Base-by-base conservation (phyloP, 495 filamentous ascomycete species). In the Aspergillus diversus region DNA sequence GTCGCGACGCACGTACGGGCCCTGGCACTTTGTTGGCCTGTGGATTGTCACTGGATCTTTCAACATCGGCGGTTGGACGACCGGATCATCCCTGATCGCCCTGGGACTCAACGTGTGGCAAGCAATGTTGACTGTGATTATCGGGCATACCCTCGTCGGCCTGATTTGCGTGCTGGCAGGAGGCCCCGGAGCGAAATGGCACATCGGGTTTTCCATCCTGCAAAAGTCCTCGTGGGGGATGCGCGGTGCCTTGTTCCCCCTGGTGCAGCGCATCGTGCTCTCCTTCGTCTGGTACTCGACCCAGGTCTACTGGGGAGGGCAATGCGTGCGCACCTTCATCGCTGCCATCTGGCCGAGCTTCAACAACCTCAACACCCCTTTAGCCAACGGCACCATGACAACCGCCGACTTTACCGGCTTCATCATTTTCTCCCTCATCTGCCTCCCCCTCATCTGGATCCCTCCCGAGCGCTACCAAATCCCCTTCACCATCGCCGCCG, bases 41-140 rank as follows among this genome's bases (percentile, higher is more conserved):
- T 60, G 57, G 57, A 52, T 60, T n/a, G 33, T 60, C 16, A 60
- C 57, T 0, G 57, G 57, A 2, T 60, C 57, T 0, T 60, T 60
- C 33, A 60, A 60, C 33, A 34, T 60, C 12, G 57, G 57, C 1
- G 57, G 57, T 0, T 60, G 57, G 57, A 60, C 57, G 0, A 60
- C 57, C 6, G 57, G 57, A 5, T 60, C 57, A 7, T 37, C 47
- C 13, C 33, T 60, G 57, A 60, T 60, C n/a, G 33, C 57, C 1
- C 47, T 60, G 6, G 57, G 57, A 4, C 33, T 60, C 2, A 60
- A 60, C 47, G 57, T 60, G 16, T 60, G 57, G 55, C 55, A 57
- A 13, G 37, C 55, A 0, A 47, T 57, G 37, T 15, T 57, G 8
- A 21, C 57, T 7, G 35, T 60, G n/a, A 60, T 60, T 5, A 39